Evolutionary conservation across 2,329 filamentous ascomycete genomes (phyloP).

Genomic region (Cercospora zeina): DNA sequence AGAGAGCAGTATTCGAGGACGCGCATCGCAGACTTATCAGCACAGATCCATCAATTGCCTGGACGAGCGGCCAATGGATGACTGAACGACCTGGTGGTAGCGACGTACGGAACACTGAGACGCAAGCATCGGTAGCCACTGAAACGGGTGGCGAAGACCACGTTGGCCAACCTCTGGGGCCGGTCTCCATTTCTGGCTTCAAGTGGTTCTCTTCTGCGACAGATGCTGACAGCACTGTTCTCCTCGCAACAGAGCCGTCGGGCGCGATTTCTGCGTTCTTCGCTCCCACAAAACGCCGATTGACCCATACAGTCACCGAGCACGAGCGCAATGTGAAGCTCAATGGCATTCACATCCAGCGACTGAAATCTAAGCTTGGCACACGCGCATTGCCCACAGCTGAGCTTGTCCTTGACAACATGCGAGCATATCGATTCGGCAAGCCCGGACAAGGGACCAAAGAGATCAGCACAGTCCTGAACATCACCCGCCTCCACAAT

Average conservation of each 20-base stretch:
- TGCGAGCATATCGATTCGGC: slow-evolving; percentile 60
- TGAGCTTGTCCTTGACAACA: slow-evolving; percentile 60
- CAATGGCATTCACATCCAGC: slow-evolving; percentile 68
- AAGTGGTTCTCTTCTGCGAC: slow-evolving; percentile 72
- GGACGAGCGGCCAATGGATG: slow-evolving; percentile 78
- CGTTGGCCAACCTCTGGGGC: slow-evolving; percentile 29
- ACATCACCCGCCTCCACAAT: slow-evolving; percentile 64
- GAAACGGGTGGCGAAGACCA: slow-evolving; percentile 6
- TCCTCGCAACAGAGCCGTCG: slow-evolving; percentile 53
- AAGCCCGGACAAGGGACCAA: slow-evolving; percentile 65
- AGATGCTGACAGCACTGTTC: slow-evolving; percentile 63
- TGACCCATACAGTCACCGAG: slow-evolving; percentile 55
- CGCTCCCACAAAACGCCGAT: slow-evolving; percentile 58
- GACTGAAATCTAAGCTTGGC: slow-evolving; percentile 72
- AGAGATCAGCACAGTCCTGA: slow-evolving; percentile 68
- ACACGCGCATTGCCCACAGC: slow-evolving; percentile 70
- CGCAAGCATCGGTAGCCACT: background rate
- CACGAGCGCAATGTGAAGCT: slow-evolving; percentile 42
- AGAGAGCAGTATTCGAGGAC: slow-evolving; percentile 21
- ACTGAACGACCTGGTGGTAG: slow-evolving; percentile 69
- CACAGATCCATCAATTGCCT: slow-evolving; percentile 54
- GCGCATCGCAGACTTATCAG: slow-evolving; percentile 55
- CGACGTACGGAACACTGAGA: slow-evolving; percentile 66
- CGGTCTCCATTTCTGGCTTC: slow-evolving; percentile 64
- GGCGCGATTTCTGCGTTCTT: slow-evolving; percentile 61